phyloP scores from a whole-genome alignment of 1,139 yeast species.

The Saccharomyces hybrid region DNA sequence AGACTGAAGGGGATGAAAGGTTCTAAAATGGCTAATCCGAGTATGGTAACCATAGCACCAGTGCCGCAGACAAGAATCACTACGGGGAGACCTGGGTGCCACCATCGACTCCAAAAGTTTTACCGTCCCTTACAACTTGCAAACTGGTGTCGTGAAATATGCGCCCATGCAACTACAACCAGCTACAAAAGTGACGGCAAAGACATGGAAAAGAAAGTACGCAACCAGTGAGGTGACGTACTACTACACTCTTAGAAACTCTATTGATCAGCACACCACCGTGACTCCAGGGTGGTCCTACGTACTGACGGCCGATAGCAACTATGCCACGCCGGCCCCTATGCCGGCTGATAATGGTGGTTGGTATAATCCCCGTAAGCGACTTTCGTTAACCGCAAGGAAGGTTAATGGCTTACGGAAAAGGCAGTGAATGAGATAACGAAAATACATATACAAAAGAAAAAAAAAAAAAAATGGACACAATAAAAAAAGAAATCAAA shows the following conservation, averaged over 20 bases:
- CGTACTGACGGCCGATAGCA: constrained; percentile 51
- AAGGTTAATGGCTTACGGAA: constrained; percentile 16
- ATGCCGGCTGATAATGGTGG: constrained; percentile 52
- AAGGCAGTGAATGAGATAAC: not conserved
- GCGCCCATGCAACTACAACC: constrained; percentile 95
- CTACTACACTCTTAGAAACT: constrained; percentile 37
- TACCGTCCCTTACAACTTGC: constrained; percentile 57
- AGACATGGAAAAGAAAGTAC: constrained; percentile 53
- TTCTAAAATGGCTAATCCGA: constrained; percentile 34
- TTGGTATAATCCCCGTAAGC: constrained; percentile 38
- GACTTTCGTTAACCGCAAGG: constrained; percentile 34
- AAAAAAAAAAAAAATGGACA: constrained; percentile 24
- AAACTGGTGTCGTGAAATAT: constrained; percentile 65
- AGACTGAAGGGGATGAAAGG: constrained; percentile 66
- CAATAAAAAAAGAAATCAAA: constrained; percentile 24
- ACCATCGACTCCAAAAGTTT: constrained; percentile 34
- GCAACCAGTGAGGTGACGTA: constrained; percentile 63
- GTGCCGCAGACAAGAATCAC: constrained; percentile 37
- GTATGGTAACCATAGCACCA: constrained; percentile 17
- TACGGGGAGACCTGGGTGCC: constrained; percentile 32
- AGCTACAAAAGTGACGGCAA: constrained; percentile 55
- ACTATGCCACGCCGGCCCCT: constrained; percentile 62
- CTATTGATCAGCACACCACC: constrained; percentile 52
- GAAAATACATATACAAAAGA: not conserved
- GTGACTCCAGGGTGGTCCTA: constrained; percentile 80